Percentiles rank a stretch among this genome's conserved stretches.
phyloP scores from a whole-genome alignment of 2,329 filamentous ascomycete species.

The Xylariaceae sp. region DNA sequence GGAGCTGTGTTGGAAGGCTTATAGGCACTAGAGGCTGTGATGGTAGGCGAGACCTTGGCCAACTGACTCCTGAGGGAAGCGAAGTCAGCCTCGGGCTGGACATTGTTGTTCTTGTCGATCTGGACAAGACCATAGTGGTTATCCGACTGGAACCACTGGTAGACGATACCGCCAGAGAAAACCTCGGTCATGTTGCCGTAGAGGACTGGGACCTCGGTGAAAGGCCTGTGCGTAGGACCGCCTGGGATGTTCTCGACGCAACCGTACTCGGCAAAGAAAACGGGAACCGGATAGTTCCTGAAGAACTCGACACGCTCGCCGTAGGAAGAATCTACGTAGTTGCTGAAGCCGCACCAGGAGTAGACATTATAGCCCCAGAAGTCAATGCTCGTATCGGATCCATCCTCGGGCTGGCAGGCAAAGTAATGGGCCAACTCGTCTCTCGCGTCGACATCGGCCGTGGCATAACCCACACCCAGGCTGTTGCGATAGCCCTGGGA shows the following conservation, averaged over 20 bases:
- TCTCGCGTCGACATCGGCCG: conserved; percentile 82
- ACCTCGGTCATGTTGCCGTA: conserved; percentile 79
- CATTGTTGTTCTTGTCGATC: conserved; percentile 51
- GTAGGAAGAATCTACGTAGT: conserved; percentile 72
- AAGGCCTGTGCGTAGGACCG: conserved; percentile 63
- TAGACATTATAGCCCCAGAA: conserved; percentile 99
- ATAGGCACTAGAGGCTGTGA: conserved; percentile 64
- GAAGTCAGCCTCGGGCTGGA: conserved; percentile 69
- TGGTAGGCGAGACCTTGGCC: conserved; percentile 59
- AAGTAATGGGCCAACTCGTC: conserved; percentile 84
- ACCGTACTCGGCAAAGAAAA: conserved; percentile 98
- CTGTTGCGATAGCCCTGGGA: conserved; percentile 61
- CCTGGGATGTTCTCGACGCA: conserved; percentile 63
- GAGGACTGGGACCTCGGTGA: conserved; percentile 78
- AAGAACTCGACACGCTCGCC: conserved; percentile 81
- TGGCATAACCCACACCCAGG: conserved; percentile 91
- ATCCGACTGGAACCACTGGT: conserved; percentile 92
- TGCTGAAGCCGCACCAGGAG: conserved; percentile 92
- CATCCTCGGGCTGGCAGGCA: conserved; percentile 68
- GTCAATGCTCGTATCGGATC: conserved; percentile 60
- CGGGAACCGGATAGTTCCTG: conserved; percentile 79
- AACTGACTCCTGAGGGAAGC: conserved; percentile 65
- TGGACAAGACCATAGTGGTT: conserved; percentile 84
- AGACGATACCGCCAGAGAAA: conserved; percentile 95
- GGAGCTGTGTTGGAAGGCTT: conserved; percentile 64